phyloP scores from a whole-genome alignment of 2,329 filamentous ascomycete species.

The Sarocladium kiliense region DNA sequence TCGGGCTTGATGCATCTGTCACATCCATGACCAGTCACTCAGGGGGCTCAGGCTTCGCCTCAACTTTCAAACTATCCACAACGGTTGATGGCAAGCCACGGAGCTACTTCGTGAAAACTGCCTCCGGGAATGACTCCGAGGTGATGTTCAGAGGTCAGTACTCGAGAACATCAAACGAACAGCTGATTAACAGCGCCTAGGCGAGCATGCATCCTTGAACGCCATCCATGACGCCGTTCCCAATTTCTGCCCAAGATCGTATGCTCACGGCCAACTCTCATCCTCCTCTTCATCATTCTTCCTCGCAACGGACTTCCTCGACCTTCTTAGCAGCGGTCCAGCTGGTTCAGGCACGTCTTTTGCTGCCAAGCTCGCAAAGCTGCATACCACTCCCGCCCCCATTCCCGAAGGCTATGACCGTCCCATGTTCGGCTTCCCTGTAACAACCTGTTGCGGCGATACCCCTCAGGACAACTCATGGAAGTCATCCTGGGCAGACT shows the following conservation, averaged over 20 bases:
- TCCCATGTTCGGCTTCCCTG: constrained; percentile 77
- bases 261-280: constrained; percentile 62
- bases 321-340: constrained; percentile 45
- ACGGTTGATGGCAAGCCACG: constrained; percentile 43
- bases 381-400: constrained; percentile 74
- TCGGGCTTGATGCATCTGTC: constrained; percentile 49
- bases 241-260: constrained; percentile 67
- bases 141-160: constrained; percentile 63
- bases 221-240: constrained; percentile 70
- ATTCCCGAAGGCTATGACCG: constrained; percentile 50
- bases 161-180: background rate
- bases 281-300: constrained; percentile 47
- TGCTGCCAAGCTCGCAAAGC: constrained; percentile 68
- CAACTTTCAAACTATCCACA: constrained; percentile 54
- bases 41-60: constrained; percentile 64
- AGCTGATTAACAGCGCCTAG: constrained; percentile 28
- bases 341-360: constrained; percentile 51
- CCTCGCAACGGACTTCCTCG: constrained; percentile 74
- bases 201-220: constrained; percentile 80
- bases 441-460: constrained; percentile 35
- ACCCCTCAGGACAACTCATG: constrained; percentile 77
- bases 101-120: constrained; percentile 70
- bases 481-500: constrained; percentile 71
- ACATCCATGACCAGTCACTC: constrained; percentile 51
- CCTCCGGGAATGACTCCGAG: constrained; percentile 51